phyloP scores from a whole-genome alignment of 2,329 filamentous ascomycete genomes.

The Colletotrichum sp. region DNA sequence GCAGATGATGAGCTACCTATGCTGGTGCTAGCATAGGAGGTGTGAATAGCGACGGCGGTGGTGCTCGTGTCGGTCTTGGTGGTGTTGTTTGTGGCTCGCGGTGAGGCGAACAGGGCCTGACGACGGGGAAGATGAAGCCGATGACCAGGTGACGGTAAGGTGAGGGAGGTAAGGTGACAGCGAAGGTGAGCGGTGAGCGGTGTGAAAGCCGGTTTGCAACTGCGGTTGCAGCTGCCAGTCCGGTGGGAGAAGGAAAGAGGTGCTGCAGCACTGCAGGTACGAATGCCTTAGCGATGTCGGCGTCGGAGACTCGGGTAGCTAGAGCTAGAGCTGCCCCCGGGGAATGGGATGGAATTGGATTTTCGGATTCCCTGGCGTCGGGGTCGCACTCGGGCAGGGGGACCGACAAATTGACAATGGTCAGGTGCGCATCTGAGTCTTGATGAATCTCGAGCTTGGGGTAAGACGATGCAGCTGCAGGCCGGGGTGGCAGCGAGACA shows the following conservation, averaged over 20 bases:
- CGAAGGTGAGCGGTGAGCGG: background rate
- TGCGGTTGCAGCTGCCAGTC: background rate
- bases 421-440: slow-evolving; percentile 8
- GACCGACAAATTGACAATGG: slow-evolving; percentile 11
- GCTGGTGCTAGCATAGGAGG: background rate
- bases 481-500: background rate
- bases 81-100: background rate
- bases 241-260: background rate
- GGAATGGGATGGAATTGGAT: background rate
- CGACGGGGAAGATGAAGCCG: background rate
- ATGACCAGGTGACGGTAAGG: background rate
- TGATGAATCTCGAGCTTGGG: background rate
- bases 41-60: background rate
- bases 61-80: background rate
- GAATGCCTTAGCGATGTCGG: slow-evolving; percentile 8
- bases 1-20: background rate
- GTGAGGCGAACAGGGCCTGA: background rate
- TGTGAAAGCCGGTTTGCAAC: background rate
- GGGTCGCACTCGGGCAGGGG: slow-evolving; percentile 4
- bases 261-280: background rate
- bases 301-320: slow-evolving; percentile 12
- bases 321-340: background rate
- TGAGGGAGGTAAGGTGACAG: background rate
- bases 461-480: slow-evolving; percentile 3
- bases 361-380: background rate